Percentiles rank a stretch among this genome's conserved stretches.
phyloP scores from a whole-genome alignment of 176 grass and related monocot species.

The Cenchrus purpureus region DNA sequence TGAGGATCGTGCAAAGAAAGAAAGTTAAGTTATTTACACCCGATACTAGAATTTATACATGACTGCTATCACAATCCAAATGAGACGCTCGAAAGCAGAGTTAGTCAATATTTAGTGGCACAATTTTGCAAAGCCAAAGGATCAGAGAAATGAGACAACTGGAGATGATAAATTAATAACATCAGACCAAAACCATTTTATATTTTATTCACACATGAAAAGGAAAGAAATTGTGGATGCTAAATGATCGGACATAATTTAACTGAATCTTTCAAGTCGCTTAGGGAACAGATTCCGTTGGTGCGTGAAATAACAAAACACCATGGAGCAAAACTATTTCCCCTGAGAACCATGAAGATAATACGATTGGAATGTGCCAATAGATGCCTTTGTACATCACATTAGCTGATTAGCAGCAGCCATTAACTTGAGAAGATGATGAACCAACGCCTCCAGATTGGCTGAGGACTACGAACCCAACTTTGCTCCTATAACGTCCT shows the following conservation, averaged over 20 bases:
- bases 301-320: slow-evolving; percentile 52
- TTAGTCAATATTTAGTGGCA: not conserved
- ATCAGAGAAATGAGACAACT: not conserved
- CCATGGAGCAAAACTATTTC: slow-evolving; percentile 39
- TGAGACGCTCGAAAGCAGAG: not conserved
- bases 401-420: slow-evolving; percentile 65
- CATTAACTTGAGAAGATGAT: slow-evolving; percentile 53
- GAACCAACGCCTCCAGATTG: slow-evolving; percentile 65
- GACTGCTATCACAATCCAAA: not conserved
- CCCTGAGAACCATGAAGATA: slow-evolving; percentile 19
- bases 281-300: slow-evolving; percentile 27
- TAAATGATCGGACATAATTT: slow-evolving; percentile 23
- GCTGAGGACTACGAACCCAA: slow-evolving; percentile 51
- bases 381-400: slow-evolving; percentile 22
- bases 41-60: too few species aligned
- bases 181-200: slow-evolving; percentile 16
- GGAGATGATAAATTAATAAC: slow-evolving; percentile 15
- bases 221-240: slow-evolving; percentile 18
- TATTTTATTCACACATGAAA: slow-evolving; percentile 47
- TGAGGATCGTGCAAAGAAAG: too few species aligned
- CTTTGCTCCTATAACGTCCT: slow-evolving; percentile 56
- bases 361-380: slow-evolving; percentile 1
- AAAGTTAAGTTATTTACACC: too few species aligned
- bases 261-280: slow-evolving; percentile 28
- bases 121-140: not conserved